These are phyloP conservation scores for Leishmania mexicana DNA, from an alignment of 208 protist species.

Conservation along the genomic window DNA sequence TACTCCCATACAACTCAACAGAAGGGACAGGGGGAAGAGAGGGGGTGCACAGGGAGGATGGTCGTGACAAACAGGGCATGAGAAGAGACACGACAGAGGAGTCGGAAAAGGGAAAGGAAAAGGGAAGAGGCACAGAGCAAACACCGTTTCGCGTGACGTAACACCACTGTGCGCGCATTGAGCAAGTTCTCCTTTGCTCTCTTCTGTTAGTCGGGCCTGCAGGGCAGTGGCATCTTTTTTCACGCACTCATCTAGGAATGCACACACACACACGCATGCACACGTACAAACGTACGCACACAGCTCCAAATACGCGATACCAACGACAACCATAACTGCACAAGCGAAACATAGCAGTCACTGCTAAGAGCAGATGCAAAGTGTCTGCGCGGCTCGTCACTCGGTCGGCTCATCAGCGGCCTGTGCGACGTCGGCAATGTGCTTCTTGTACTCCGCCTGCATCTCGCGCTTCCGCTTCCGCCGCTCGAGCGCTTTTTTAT, in stretches of 20 bases:
- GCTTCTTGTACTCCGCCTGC: slow-evolving; percentile 79
- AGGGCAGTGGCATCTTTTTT: not conserved
- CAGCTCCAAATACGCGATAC: not conserved
- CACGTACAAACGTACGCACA: not conserved
- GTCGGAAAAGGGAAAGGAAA: not conserved
- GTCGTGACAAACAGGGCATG: not conserved
- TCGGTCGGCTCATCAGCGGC: slow-evolving; percentile 16
- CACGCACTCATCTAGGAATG: slow-evolving; percentile 4
- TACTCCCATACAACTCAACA: not conserved
- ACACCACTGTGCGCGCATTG: not conserved
- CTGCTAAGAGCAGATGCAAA: not conserved
- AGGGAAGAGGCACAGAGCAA: not conserved
- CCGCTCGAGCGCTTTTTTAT: slow-evolving; percentile 77
- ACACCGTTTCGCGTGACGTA: not conserved
- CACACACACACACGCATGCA: not conserved
- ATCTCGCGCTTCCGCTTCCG: slow-evolving; percentile 79
- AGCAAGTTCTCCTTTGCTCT: not conserved
- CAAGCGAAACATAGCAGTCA: not conserved
- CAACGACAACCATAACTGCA: not conserved
- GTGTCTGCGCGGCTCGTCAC: slow-evolving; percentile 1
- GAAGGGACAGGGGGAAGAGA: not conserved
- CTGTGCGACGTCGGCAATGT: slow-evolving; percentile 51
- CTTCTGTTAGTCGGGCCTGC: not conserved
- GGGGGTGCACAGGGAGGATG: not conserved
- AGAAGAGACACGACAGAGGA: not conserved